Base-by-base conservation (phyloP, 305 asterid genomes). In the Fraxinus xanthoxyloides region DNA sequence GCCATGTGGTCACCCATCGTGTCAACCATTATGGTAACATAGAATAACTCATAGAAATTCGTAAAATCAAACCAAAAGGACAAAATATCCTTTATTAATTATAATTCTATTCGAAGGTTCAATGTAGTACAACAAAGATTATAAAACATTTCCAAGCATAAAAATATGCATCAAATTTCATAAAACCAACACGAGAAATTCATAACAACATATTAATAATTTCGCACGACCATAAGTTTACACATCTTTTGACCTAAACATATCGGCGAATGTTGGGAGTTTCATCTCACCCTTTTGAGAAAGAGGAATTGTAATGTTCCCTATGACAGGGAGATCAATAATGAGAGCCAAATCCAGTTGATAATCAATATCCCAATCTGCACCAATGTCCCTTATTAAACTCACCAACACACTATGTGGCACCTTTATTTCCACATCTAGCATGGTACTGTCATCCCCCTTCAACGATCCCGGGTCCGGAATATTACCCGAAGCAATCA, bases 401-500 rank as follows among this genome's bases (percentile, higher is more conserved):
- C 91, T 93, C 87, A 83, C 75, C 81, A 92, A 7, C 84, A 90
- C 90, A 72, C 81, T 90, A 88, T 93, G 93, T 0, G 98, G 88
- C 65, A 93, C 97, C 83, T 89, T 90, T 67, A 91, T 82, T n/a
- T 32, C 80, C 40, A 92, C 95, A 12, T 89, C 91, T 65, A 94
- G 19, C 73, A 85, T 15, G 31, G 97, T 94, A 4, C 80, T 86
- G 3, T 88, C 95, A 17, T 88, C 80, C 12, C 85, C 97, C 84
- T 90, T 92, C 84, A 94, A 74, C 17, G 94, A 93, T 4, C 98
- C 98, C 0, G 97, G 98, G 30, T 94, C 98, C 23, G 97, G 95
- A 40, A 93, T 81, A 0, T 17, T 81, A 0, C 98, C 98, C 5
- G 92, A 87, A 3, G 89, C 87, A 12, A 92, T 85, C 5, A 82